A percentile compares a stretch with the other conserved stretches of the same genome.
Evolutionary conservation across 1,139 yeast species (phyloP).

Genomic region (Blastobotrys capitulatus): DNA sequence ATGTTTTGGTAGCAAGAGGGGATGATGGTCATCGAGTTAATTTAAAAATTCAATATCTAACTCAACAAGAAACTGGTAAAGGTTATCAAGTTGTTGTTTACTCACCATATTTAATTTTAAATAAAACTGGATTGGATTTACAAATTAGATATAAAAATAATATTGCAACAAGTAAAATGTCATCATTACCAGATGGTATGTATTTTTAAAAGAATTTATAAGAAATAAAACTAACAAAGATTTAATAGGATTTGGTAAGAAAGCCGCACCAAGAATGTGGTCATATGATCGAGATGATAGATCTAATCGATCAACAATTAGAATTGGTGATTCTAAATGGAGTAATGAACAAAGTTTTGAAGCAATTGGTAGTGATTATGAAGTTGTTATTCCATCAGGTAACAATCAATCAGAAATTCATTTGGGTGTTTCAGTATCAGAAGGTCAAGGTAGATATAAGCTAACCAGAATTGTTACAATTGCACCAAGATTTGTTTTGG

Average conservation of each 20-base stretch:
- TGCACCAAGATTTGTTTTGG: constrained; percentile 75
- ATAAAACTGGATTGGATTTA: constrained; percentile 69
- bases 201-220: background rate
- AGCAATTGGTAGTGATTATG: constrained; percentile 79
- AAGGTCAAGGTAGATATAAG: constrained; percentile 84
- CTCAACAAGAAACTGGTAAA: constrained; percentile 16
- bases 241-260: constrained; percentile 20
- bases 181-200: constrained; percentile 14
- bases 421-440: constrained; percentile 68
- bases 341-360: constrained; percentile 79
- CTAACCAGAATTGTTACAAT: constrained; percentile 72
- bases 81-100: constrained; percentile 51
- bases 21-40: constrained; percentile 64
- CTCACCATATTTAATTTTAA: constrained; percentile 78
- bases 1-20: constrained; percentile 29
- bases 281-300: constrained; percentile 66
- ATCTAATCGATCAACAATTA: constrained; percentile 63
- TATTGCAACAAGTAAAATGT: constrained; percentile 33
- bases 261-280: constrained; percentile 68
- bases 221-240: background rate
- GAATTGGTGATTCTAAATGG: constrained; percentile 68
- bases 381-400: constrained; percentile 53
- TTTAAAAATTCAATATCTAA: constrained; percentile 59
- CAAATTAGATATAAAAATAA: constrained; percentile 56
- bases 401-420: constrained; percentile 63